Percentiles rank a stretch among this genome's conserved stretches.
These are phyloP conservation scores for Cymbopogon citratus DNA, from an alignment of 176 grass and related monocot species.

Conservation along the genomic window DNA sequence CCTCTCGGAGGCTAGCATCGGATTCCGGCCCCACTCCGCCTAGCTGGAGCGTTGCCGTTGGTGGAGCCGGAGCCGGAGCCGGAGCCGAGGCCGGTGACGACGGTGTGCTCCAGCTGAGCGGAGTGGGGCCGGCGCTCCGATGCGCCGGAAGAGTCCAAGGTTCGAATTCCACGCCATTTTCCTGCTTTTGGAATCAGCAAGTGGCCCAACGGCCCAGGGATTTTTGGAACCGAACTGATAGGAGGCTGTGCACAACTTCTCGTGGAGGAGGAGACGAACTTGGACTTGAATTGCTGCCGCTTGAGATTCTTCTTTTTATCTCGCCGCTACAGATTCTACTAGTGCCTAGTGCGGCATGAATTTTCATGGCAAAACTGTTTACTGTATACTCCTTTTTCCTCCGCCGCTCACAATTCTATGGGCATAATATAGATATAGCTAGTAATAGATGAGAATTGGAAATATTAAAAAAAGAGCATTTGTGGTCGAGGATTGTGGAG, in stretches of 20 bases:
- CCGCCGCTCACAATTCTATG: too few species aligned
- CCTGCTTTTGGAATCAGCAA: neutral
- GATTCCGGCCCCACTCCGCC: too few species aligned
- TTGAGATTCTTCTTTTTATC: neutral
- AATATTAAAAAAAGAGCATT: too few species aligned
- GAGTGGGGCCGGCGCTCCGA: neutral
- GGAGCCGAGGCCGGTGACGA: neutral
- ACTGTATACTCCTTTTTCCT: too few species aligned
- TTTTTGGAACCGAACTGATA: neutral
- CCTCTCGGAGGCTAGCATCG: neutral
- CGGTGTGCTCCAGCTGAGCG: conserved; percentile 21
- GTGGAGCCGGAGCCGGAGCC: neutral
- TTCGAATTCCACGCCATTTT: conserved; percentile 22
- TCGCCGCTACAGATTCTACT: neutral
- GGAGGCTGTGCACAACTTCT: neutral
- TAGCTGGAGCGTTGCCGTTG: neutral
- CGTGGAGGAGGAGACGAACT: neutral
- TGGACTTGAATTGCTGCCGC: neutral
- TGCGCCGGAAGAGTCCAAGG: neutral
- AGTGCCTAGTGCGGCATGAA: neutral
- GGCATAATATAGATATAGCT: too few species aligned
- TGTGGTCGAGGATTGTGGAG: too few species aligned
- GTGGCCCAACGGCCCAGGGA: neutral
- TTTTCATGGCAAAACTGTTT: too few species aligned
- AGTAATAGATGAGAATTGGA: too few species aligned